Conservation (phyloP, 805 yeast genomes). For the Ogataea allantospora region DNA sequence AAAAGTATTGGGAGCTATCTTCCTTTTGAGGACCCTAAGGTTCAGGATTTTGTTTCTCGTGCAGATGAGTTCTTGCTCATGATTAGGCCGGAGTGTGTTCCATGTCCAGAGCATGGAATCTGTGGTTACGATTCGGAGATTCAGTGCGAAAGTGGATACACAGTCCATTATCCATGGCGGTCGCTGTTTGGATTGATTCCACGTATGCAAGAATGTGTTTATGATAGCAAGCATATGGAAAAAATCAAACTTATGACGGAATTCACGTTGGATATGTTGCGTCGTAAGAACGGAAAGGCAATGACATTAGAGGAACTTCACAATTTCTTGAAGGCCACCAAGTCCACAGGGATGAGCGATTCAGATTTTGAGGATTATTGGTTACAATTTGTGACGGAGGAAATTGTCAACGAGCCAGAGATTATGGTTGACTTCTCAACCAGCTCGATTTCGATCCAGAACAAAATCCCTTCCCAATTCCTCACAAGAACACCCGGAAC, state of each 20-base stretch:
- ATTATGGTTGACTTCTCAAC: constrained; percentile 60
- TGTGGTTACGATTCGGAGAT: constrained; percentile 62
- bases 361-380: constrained; percentile 77
- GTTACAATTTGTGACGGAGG: constrained; percentile 51
- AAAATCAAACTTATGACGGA: constrained; percentile 62
- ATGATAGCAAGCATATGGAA: constrained; percentile 70
- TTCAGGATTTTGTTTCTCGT: constrained; percentile 17
- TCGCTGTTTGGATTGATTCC: constrained; percentile 59
- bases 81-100: constrained; percentile 56
- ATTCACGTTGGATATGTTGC: constrained; percentile 62
- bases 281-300: constrained; percentile 63
- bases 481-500: constrained; percentile 26
- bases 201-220: constrained; percentile 61
- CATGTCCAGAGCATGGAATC: constrained; percentile 79
- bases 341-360: constrained; percentile 42
- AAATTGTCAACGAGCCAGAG: constrained; percentile 52
- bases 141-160: constrained; percentile 70
- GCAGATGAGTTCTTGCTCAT: constrained; percentile 28
- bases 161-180: constrained; percentile 51
- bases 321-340: constrained; percentile 58
- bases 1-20: constrained; percentile 13
- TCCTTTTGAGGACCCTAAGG: constrained; percentile 18
- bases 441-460: constrained; percentile 24
- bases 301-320: constrained; percentile 68
- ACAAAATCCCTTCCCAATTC: constrained; percentile 20